phyloP scores from a whole-genome alignment of 805 yeast genomes.

The Kregervanrija delftensis region DNA sequence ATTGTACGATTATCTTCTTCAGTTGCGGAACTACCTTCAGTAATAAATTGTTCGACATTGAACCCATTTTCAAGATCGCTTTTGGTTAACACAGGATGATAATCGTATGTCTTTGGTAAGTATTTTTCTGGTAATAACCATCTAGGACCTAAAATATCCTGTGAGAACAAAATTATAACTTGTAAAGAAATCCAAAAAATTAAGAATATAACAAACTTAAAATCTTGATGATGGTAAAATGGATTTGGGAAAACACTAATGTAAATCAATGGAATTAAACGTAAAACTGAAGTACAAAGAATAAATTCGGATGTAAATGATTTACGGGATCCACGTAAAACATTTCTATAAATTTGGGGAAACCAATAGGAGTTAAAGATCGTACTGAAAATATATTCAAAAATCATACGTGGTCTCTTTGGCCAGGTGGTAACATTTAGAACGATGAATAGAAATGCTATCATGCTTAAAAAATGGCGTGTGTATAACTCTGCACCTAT shows the following conservation, averaged over 20 bases:
- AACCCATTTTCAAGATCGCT: conserved; percentile 60
- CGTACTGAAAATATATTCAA: conserved; percentile 51
- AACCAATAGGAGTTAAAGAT: conserved; percentile 71
- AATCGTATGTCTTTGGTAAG: conserved; percentile 78
- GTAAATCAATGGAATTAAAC: conserved; percentile 63
- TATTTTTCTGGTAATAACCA: conserved; percentile 72
- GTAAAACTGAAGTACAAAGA: conserved; percentile 54
- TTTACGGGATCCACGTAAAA: conserved; percentile 57
- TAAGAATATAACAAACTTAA: conserved; percentile 38
- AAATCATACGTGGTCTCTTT: conserved; percentile 38
- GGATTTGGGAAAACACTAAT: conserved; percentile 45
- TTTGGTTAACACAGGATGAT: conserved; percentile 60
- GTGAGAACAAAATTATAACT: conserved; percentile 49
- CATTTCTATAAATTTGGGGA: conserved; percentile 81
- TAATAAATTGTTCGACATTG: conserved; percentile 27
- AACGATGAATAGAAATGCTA: conserved; percentile 50
- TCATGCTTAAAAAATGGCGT: conserved; percentile 45
- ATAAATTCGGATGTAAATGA: conserved; percentile 72
- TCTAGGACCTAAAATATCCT: conserved; percentile 68
- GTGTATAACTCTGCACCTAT: conserved; percentile 53
- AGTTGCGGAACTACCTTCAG: conserved; percentile 13
- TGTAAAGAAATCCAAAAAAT: conserved; percentile 56
- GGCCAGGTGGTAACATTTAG: conserved; percentile 62
- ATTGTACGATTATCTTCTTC: conserved; percentile 21
- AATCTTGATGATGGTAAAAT: conserved; percentile 63